These are phyloP conservation scores for Colletotrichum sp. DNA, from an alignment of 2,329 filamentous ascomycete species.

Conservation along the genomic window DNA sequence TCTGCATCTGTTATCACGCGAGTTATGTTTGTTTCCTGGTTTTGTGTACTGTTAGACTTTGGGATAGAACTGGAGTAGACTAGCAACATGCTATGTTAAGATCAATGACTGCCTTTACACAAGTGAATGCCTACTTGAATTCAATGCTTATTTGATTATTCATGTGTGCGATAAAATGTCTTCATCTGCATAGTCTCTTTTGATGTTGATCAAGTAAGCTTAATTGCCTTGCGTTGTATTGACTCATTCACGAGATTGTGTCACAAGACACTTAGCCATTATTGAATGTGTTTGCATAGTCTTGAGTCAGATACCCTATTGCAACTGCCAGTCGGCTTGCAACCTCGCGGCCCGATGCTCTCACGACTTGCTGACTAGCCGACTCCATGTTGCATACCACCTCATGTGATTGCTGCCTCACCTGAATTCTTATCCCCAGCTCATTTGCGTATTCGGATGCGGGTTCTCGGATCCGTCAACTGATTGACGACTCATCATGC, in stretches of 20 bases:
- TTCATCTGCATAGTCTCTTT: not conserved
- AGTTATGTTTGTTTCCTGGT: slow-evolving; percentile 5
- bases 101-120: not conserved
- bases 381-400: not conserved
- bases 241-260: not conserved
- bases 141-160: not conserved
- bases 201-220: not conserved
- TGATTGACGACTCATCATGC: not conserved
- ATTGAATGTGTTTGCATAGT: not conserved
- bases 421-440: not conserved
- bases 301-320: not conserved
- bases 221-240: not conserved
- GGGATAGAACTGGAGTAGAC: not conserved
- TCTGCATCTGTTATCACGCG: not conserved
- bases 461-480: not conserved
- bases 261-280: not conserved
- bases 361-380: not conserved
- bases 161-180: not conserved
- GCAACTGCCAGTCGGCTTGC: not conserved
- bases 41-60: not conserved
- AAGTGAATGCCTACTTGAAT: not conserved
- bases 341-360: not conserved
- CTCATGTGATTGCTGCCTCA: not conserved
- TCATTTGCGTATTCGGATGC: not conserved
- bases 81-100: not conserved